Evolutionary conservation across 768 basidiomycete genomes (phyloP), one percentile per base, ranked within the genome.

Genomic region (Boletus pseudo-olivaceus): DNA sequence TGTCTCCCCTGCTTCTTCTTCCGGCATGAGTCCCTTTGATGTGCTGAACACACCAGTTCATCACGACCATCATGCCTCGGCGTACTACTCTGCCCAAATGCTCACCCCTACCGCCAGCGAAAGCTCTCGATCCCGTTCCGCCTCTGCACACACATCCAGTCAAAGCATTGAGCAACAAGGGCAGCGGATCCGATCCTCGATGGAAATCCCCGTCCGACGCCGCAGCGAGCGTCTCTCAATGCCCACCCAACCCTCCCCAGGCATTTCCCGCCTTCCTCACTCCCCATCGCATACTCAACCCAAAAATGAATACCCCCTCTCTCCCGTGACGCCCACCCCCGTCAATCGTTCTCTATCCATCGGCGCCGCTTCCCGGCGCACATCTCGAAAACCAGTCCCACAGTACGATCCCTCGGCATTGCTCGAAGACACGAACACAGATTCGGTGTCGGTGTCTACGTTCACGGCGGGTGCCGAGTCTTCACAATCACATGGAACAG

Each of bases 341-440:
- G 58, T 62, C 45, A 63, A 62, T 42, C 65, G 70, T 1, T 70
- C 70, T 23, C 67, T 61, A 52, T 74, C 64, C 20, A 39, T 62
- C 10, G 59, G 62, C 23, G 58, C 59, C 0, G 57, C 70, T 65
- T 54, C 57, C 35, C 67, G 73, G 47, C 74, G 73, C 39, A 68
- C 67, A 44, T 69, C 79, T 29, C 72, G 82, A 44, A 84, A 84
- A 62, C 81, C 82, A 12, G 82, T 83, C n/a, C 82, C 82, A 10
- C 72, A 69, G 15, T 84, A 82, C 57, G 71, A 78, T 57, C 64
- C 71, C 26, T 58, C 65, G 32, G 57, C 67, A 38, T 59, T 72
- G 14, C 49, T 38, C 23, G 64, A 70, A 50, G 59, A 63, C 37
- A 33, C 44, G 27, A 60, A 43, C n/a, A 23, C 47, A 40, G 68